These are phyloP conservation scores for Boechera retrofracta DNA, from an alignment of 345 rosid genomes.

Conservation along the genomic window DNA sequence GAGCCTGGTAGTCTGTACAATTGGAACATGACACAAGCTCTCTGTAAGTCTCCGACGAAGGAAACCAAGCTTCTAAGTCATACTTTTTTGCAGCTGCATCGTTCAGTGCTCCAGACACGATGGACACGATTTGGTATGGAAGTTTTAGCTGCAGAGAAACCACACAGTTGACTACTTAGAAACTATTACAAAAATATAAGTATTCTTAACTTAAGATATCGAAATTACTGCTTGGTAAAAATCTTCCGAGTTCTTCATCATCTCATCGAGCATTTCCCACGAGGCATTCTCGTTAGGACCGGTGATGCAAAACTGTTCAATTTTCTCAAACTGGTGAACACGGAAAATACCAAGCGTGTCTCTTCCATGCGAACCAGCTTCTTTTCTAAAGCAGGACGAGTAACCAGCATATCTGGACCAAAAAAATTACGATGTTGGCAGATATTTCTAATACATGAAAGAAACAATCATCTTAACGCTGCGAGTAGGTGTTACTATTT, in stretches of 20 bases:
- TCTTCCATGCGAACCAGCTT: constrained; percentile 98
- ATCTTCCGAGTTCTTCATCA: constrained; percentile 88
- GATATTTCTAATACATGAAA: background rate
- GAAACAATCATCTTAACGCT: background rate
- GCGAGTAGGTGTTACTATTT: background rate
- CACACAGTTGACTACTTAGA: background rate
- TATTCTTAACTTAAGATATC: background rate
- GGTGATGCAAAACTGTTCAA: constrained; percentile 94
- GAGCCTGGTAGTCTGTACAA: constrained; percentile 87
- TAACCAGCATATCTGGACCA: constrained; percentile 86
- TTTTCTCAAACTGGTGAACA: constrained; percentile 98
- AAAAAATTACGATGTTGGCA: background rate
- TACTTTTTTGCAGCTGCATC: constrained; percentile 97
- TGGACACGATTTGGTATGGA: constrained; percentile 82
- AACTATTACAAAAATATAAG: background rate
- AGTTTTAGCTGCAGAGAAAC: constrained; percentile 65
- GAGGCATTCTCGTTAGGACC: constrained; percentile 84
- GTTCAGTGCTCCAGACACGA: constrained; percentile 92
- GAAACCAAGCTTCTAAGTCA: constrained; percentile 97
- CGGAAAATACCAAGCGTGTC: constrained; percentile 96
- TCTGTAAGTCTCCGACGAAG: constrained; percentile 84
- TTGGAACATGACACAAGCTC: constrained; percentile 95
- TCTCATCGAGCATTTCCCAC: constrained; percentile 93
- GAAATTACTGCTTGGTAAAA: constrained; percentile 70
- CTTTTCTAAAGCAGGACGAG: constrained; percentile 94